phyloP scores from a whole-genome alignment of 768 basidiomycete genomes.

The Gymnopilus dilepis region DNA sequence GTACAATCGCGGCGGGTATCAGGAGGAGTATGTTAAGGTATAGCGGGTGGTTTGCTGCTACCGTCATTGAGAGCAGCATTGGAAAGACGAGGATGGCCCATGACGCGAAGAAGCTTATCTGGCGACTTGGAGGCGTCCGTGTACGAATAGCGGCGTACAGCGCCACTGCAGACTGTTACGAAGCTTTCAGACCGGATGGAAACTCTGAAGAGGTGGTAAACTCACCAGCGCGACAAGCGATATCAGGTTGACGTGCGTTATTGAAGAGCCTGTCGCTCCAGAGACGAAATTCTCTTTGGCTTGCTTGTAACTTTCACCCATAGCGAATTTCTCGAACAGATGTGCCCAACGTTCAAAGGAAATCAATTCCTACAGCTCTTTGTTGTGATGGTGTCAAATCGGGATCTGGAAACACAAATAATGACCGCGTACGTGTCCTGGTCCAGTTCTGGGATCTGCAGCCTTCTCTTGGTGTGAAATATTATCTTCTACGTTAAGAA shows the following conservation, averaged over 20 bases:
- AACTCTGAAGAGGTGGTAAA: background rate
- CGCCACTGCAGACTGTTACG: conserved; percentile 66
- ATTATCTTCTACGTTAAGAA: too few species aligned
- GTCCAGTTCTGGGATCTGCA: too few species aligned
- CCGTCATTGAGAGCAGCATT: conserved; percentile 81
- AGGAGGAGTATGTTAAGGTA: conserved; percentile 56
- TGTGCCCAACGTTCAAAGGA: background rate
- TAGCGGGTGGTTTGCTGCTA: conserved; percentile 65
- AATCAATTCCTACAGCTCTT: too few species aligned
- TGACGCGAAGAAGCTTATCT: conserved; percentile 51
- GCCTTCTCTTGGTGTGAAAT: too few species aligned
- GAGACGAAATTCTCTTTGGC: conserved; percentile 87
- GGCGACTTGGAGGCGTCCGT: conserved; percentile 45
- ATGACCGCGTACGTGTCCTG: too few species aligned
- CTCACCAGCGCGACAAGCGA: conserved; percentile 47
- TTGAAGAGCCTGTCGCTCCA: conserved; percentile 70
- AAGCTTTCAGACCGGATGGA: background rate
- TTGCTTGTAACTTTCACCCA: conserved; percentile 58
- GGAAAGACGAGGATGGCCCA: conserved; percentile 75
- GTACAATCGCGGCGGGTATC: conserved; percentile 48
- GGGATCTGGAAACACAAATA: too few species aligned
- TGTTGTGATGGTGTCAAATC: too few species aligned
- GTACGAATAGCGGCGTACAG: conserved; percentile 67
- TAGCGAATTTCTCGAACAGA: background rate
- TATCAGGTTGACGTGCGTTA: conserved; percentile 67